phyloP scores from a whole-genome alignment of 805 yeast genomes.

The Candida endomychidarum region DNA sequence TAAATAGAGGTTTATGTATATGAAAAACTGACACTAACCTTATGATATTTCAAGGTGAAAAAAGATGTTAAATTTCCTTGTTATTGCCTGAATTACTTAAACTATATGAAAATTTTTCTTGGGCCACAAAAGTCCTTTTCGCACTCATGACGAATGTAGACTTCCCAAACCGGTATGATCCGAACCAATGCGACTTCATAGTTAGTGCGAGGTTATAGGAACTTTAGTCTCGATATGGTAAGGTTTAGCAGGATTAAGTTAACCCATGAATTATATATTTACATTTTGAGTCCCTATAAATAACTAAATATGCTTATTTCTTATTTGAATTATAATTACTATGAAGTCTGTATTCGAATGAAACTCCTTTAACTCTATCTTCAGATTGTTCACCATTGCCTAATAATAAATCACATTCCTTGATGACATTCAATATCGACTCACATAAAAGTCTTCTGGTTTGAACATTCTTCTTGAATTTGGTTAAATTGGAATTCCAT shows the following conservation, averaged over 20 bases:
- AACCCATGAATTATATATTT: too few relatives aligned
- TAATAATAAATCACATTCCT: conserved; percentile 48
- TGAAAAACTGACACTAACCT: too few relatives aligned
- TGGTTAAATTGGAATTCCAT: conserved; percentile 55
- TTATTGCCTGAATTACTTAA: too few relatives aligned
- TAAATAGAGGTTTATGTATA: too few relatives aligned
- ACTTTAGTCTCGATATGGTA: too few relatives aligned
- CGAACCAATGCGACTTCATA: too few relatives aligned
- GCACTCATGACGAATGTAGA: background rate
- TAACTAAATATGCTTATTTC: too few relatives aligned
- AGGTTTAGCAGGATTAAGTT: too few relatives aligned
- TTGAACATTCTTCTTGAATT: conserved; percentile 27
- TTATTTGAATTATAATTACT: conserved; percentile 25
- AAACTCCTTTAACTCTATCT: conserved; percentile 46
- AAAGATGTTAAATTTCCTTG: too few relatives aligned
- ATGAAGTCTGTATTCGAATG: conserved; percentile 49
- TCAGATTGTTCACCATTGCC: conserved; percentile 36
- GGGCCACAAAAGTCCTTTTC: background rate
- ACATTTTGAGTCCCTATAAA: too few relatives aligned
- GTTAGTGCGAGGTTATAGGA: background rate
- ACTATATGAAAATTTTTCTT: conserved; percentile 3
- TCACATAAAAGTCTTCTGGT: conserved; percentile 44
- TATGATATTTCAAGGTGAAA: background rate
- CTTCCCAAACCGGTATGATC: background rate
- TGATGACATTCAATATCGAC: conserved; percentile 43